Conservation (phyloP, 2,329 filamentous ascomycete genomes). For the Pseudogymnoascus sp. region DNA sequence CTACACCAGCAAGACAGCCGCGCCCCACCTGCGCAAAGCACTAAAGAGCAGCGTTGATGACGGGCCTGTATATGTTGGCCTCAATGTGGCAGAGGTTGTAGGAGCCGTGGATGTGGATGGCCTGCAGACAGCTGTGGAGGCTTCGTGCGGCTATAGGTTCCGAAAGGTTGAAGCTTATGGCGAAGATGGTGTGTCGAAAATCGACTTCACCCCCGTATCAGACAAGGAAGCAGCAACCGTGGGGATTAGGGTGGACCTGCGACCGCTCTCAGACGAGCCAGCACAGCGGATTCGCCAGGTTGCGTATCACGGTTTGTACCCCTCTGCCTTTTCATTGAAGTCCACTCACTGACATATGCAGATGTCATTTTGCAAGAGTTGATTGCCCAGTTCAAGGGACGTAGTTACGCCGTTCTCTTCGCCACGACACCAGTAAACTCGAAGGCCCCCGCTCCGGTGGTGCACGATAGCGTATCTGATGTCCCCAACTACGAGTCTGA, state of each 20-base stretch:
- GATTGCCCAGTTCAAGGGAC: slow-evolving; percentile 37
- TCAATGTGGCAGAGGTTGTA: slow-evolving; percentile 48
- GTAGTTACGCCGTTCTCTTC: slow-evolving; percentile 68
- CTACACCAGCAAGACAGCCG: slow-evolving; percentile 44
- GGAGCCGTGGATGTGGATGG: slow-evolving; percentile 37
- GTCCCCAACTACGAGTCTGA: slow-evolving; percentile 54
- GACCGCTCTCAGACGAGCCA: neutral
- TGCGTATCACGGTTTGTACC: neutral
- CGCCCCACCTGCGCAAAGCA: slow-evolving; percentile 35
- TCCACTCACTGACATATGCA: slow-evolving; percentile 18
- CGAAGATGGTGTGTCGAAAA: neutral
- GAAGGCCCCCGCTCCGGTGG: slow-evolving; percentile 31
- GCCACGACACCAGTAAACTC: slow-evolving; percentile 43
- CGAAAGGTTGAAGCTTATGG: neutral
- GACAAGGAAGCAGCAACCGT: neutral
- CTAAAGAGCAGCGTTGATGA: slow-evolving; percentile 28
- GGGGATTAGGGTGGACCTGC: neutral
- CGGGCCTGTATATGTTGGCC: slow-evolving; percentile 15
- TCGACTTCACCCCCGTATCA: neutral
- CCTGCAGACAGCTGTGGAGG: slow-evolving; percentile 38
- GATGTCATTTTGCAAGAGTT: slow-evolving; percentile 40
- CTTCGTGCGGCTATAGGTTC: neutral
- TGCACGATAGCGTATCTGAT: slow-evolving; percentile 26
- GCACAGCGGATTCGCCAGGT: slow-evolving; percentile 7
- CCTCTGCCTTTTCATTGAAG: slow-evolving; percentile 3